These are phyloP conservation scores for Albugo laibachii DNA, from an alignment of 352 stramenopile species.

Conservation along the genomic window DNA sequence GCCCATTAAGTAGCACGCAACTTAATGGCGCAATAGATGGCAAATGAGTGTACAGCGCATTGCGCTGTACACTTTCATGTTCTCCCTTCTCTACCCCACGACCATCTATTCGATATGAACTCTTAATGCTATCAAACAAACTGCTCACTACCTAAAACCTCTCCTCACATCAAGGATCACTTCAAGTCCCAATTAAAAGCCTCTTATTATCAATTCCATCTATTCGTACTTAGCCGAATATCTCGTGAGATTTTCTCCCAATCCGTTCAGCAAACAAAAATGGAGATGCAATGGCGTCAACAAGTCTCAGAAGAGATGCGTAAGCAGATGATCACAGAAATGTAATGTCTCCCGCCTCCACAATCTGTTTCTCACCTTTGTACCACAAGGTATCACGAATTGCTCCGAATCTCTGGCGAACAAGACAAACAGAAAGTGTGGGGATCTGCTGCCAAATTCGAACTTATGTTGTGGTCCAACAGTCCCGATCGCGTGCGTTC, in stretches of 20 bases:
- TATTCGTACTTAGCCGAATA: too few species aligned
- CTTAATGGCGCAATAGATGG: not conserved
- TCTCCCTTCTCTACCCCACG: too few species aligned
- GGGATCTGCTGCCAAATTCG: slow-evolving; percentile 69
- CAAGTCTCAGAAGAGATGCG: slow-evolving; percentile 64
- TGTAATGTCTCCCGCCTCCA: slow-evolving; percentile 19
- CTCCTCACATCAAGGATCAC: too few species aligned
- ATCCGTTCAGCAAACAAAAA: not conserved
- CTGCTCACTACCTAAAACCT: too few species aligned
- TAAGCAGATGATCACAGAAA: slow-evolving; percentile 78
- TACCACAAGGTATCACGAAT: slow-evolving; percentile 53
- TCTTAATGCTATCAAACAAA: too few species aligned
- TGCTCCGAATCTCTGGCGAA: slow-evolving; percentile 62
- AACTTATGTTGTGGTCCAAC: slow-evolving; percentile 72
- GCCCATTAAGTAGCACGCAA: not conserved
- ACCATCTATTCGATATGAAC: too few species aligned
- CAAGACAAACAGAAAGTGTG: slow-evolving; percentile 73
- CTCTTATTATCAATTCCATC: too few species aligned
- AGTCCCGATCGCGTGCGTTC: slow-evolving; percentile 33
- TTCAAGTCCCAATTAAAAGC: too few species aligned
- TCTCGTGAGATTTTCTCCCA: not conserved
- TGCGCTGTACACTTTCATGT: too few species aligned
- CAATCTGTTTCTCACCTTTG: not conserved
- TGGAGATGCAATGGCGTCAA: slow-evolving; percentile 32
- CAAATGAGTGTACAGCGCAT: too few species aligned